Evolutionary conservation across 2,329 filamentous ascomycete species (phyloP).

Genomic region (Shiraia bambusicola): DNA sequence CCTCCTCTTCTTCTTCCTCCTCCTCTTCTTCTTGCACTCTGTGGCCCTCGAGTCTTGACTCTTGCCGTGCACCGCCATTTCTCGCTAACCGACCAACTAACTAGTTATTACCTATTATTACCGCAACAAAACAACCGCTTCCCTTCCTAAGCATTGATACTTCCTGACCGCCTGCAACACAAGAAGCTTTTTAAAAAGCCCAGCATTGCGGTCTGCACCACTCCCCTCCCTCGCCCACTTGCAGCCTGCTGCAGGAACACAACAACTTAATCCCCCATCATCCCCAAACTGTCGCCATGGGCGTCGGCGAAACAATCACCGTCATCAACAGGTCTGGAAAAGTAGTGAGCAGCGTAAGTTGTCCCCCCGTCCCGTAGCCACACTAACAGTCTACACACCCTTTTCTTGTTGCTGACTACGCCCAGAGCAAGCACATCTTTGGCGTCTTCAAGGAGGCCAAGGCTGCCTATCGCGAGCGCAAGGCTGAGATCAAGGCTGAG

Average conservation of each 20-base stretch:
- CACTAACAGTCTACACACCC: too few species aligned
- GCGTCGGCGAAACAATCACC: constrained; percentile 72
- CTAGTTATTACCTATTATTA: too few species aligned
- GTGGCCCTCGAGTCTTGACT: too few species aligned
- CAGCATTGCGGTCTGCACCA: constrained; percentile 18
- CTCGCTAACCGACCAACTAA: too few species aligned
- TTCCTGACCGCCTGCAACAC: constrained; percentile 30
- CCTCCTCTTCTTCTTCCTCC: too few species aligned
- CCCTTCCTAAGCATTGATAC: constrained; percentile 31
- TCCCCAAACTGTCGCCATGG: constrained; percentile 28
- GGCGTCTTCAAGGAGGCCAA: constrained; percentile 91
- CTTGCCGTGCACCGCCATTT: constrained; percentile 25
- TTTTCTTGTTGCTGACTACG: constrained; percentile 27
- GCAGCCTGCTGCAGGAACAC: constrained; percentile 21
- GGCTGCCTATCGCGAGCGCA: constrained; percentile 82
- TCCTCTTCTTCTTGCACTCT: constrained; percentile 5
- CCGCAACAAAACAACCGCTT: too few species aligned
- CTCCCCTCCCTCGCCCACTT: constrained; percentile 21
- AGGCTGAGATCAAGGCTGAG: constrained; percentile 75
- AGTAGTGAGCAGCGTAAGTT: constrained; percentile 79
- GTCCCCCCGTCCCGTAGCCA: constrained; percentile 4
- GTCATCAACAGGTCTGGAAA: constrained; percentile 91
- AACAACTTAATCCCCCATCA: background rate
- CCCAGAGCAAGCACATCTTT: constrained; percentile 82
- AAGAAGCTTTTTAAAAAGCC: constrained; percentile 18